Percentiles rank a stretch among this genome's conserved stretches.
phyloP scores from a whole-genome alignment of 805 yeast genomes.

The Kluyveromyces dobzhanskii region DNA sequence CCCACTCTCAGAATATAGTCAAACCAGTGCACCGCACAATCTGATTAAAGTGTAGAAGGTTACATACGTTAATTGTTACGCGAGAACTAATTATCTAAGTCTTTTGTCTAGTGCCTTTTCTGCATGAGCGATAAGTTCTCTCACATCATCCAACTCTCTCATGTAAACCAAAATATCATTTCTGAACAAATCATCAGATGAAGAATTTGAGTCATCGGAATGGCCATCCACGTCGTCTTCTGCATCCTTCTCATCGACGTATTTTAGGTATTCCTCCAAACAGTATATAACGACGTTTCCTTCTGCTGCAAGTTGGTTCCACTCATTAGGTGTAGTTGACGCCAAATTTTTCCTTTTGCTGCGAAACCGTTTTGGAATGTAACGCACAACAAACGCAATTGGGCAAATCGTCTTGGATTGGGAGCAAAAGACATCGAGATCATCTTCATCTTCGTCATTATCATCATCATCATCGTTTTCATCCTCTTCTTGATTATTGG shows the following conservation, averaged over 20 bases:
- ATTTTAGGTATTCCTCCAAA: conserved; percentile 12
- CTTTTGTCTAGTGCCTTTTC: conserved; percentile 16
- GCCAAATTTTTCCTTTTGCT: conserved; percentile 13
- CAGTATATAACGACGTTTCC: conserved; percentile 19
- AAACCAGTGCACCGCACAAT: too few species aligned
- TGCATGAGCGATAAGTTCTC: conserved; percentile 9
- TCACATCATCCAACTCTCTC: conserved; percentile 12
- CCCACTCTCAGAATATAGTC: too few species aligned
- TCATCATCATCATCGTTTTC: conserved; percentile 5
- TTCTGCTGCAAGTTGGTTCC: conserved; percentile 10
- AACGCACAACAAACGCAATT: conserved; percentile 27
- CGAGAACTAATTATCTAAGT: conserved; percentile 3
- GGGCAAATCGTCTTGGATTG: conserved; percentile 33
- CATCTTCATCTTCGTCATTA: conserved; percentile 17
- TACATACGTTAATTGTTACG: too few species aligned
- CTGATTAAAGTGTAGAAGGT: too few species aligned
- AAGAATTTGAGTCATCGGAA: too few species aligned
- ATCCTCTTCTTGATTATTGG: not conserved
- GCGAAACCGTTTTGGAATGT: conserved; percentile 5
- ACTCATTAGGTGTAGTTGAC: conserved; percentile 10
- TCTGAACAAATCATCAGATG: conserved; percentile 6
- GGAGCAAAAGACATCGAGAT: conserved; percentile 27
- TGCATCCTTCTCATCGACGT: conserved; percentile 10
- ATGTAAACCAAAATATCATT: conserved; percentile 15
- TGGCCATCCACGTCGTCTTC: conserved; percentile 9